phyloP scores from a whole-genome alignment of 768 basidiomycete species.

The Cystobasidiopsis lactophilus region DNA sequence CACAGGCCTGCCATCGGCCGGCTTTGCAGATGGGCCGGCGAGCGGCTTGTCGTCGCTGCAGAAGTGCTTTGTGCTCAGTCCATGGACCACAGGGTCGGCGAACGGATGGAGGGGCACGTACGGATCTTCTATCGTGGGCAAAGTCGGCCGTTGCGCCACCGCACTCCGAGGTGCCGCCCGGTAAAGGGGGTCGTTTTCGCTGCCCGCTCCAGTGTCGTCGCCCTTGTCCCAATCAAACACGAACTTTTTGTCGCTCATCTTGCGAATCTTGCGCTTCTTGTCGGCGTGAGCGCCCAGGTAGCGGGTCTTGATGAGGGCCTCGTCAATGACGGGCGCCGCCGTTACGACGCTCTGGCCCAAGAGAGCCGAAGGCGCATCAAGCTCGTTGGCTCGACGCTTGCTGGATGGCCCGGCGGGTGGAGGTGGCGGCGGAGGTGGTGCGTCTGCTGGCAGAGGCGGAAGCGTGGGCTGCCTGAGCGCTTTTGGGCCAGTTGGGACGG shows the following conservation, averaged over 20 bases:
- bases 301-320: constrained; percentile 54
- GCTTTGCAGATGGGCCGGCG: constrained; percentile 37
- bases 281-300: constrained; percentile 73
- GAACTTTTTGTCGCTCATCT: constrained; percentile 88
- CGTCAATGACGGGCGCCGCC: constrained; percentile 41
- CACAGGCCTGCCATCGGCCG: constrained; percentile 51
- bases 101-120: too few species aligned
- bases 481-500: neutral
- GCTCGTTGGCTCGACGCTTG: constrained; percentile 3
- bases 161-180: neutral
- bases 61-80: constrained; percentile 9
- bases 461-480: neutral
- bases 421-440: neutral
- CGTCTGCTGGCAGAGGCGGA: neutral
- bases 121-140: too few species aligned
- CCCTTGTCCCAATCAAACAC: constrained; percentile 98
- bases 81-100: neutral
- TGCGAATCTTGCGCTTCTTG: constrained; percentile 82
- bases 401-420: neutral
- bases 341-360: constrained; percentile 50
- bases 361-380: constrained; percentile 27
- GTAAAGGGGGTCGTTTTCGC: constrained; percentile 22
- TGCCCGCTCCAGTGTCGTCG: constrained; percentile 58
- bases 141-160: too few species aligned
- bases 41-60: constrained; percentile 12